Conservation (phyloP, 257 asterid species). For the Henckelia pumila region DNA sequence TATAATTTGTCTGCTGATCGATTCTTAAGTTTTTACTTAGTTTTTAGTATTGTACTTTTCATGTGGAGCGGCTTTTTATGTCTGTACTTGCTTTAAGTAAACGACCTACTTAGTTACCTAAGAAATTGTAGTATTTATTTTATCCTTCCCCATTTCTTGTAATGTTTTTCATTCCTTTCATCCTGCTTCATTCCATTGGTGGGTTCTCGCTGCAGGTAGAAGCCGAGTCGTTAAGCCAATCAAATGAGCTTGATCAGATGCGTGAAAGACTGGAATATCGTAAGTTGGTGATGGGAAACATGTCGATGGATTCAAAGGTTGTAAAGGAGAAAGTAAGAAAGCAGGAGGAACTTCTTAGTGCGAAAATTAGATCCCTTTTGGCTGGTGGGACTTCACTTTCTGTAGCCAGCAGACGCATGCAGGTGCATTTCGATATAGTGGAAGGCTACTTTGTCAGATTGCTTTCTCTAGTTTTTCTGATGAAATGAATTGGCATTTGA, state of each 20-base stretch:
- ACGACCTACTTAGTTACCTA: neutral
- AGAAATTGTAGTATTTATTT: neutral
- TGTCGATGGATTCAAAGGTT: constrained; percentile 85
- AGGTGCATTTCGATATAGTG: constrained; percentile 41
- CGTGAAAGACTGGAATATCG: constrained; percentile 69
- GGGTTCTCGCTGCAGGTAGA: constrained; percentile 53
- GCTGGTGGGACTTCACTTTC: constrained; percentile 87
- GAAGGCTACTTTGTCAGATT: constrained; percentile 14
- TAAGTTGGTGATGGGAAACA: constrained; percentile 92
- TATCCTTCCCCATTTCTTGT: constrained; percentile 7
- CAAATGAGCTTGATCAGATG: constrained; percentile 84
- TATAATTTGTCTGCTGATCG: neutral
- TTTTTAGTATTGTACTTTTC: neutral
- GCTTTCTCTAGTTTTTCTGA: constrained; percentile 21
- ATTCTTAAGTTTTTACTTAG: neutral
- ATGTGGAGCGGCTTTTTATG: neutral
- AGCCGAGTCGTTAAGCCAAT: constrained; percentile 64
- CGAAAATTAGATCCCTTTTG: constrained; percentile 72
- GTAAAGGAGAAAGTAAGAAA: constrained; percentile 70
- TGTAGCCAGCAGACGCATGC: constrained; percentile 67
- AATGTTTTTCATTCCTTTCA: constrained; percentile 1
- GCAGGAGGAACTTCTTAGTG: constrained; percentile 86
- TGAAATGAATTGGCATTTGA: constrained; percentile 19
- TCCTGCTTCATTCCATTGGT: constrained; percentile 29
- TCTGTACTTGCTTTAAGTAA: constrained; percentile 1